A percentile compares a stretch with the other conserved stretches of the same genome.
These are phyloP conservation scores for Drechslerella stenobrocha DNA, from an alignment of 2,329 filamentous ascomycete species.

Conservation along the genomic window DNA sequence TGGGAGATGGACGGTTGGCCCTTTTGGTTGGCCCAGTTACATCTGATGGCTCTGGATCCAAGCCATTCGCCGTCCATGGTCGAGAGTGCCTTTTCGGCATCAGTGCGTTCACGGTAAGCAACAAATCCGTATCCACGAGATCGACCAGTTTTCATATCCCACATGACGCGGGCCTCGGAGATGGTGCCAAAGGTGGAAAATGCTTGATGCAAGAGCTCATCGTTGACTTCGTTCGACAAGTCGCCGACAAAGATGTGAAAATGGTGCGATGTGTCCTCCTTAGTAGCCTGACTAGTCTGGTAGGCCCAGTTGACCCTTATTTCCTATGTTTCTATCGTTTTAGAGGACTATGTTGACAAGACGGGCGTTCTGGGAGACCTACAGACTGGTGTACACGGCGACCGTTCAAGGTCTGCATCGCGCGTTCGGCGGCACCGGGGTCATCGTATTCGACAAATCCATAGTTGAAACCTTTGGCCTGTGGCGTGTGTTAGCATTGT, in stretches of 20 bases:
- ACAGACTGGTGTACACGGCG: constrained; percentile 93
- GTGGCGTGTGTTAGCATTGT: constrained; percentile 53
- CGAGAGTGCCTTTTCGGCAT: constrained; percentile 93
- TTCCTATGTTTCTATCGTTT: constrained; percentile 64
- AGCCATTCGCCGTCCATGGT: constrained; percentile 99
- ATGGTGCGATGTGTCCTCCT: constrained; percentile 96
- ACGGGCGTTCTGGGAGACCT: constrained; percentile 56
- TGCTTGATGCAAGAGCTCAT: constrained; percentile 87
- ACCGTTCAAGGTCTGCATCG: constrained; percentile 95
- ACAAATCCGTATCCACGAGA: constrained; percentile 98
- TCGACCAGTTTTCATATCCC: constrained; percentile 99
- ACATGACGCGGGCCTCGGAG: constrained; percentile 98
- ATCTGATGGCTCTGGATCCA: constrained; percentile 94
- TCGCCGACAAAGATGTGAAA: constrained; percentile 99
- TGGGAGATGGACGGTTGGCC: constrained; percentile 98
- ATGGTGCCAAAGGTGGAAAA: constrained; percentile 95
- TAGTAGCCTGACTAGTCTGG: constrained; percentile 89
- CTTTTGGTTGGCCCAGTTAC: constrained; percentile 99
- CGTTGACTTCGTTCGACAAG: constrained; percentile 97
- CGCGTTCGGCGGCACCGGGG: constrained; percentile 90
- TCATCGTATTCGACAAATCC: constrained; percentile 99
- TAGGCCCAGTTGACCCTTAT: constrained; percentile 99
- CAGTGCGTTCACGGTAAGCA: constrained; percentile 87
- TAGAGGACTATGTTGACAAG: constrained; percentile 19
- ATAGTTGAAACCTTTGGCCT: constrained; percentile 98